Percentiles rank a stretch among this genome's conserved stretches.
These are phyloP conservation scores for Cladophialophora immunda DNA, from an alignment of 2,329 filamentous ascomycete species.

Conservation along the genomic window DNA sequence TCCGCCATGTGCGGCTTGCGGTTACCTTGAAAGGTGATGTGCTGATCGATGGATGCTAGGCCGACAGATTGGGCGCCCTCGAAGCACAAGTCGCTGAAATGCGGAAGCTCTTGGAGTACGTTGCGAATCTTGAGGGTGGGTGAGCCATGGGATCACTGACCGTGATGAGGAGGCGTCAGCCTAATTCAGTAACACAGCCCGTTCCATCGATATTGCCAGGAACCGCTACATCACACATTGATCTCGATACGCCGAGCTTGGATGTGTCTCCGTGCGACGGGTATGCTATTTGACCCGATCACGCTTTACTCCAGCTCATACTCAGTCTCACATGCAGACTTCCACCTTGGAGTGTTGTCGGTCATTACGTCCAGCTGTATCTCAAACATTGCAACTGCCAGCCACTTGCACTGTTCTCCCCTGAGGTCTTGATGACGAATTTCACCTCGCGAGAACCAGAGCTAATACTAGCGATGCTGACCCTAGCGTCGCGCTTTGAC, in stretches of 20 bases:
- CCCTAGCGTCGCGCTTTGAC: constrained; percentile 45
- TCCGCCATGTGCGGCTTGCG: neutral
- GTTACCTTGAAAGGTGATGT: neutral
- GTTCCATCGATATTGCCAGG: neutral
- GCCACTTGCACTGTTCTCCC: constrained; percentile 45
- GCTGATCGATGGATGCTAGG: constrained; percentile 23
- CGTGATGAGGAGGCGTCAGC: constrained; percentile 8
- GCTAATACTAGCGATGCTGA: constrained; percentile 44
- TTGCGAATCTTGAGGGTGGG: neutral
- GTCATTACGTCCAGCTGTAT: constrained; percentile 41
- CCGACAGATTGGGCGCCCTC: constrained; percentile 24
- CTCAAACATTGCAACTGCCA: constrained; percentile 47
- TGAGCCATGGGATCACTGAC: neutral
- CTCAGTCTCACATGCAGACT: constrained; percentile 13
- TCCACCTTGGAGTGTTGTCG: constrained; percentile 18
- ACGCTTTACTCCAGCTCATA: neutral
- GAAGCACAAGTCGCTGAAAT: constrained; percentile 22
- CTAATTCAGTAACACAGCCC: constrained; percentile 3
- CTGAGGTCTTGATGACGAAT: constrained; percentile 32
- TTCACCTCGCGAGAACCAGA: constrained; percentile 41
- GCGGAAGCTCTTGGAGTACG: constrained; percentile 20
- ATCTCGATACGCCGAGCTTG: neutral
- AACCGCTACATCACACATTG: neutral
- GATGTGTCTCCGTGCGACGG: neutral
- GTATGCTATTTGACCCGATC: neutral